phyloP scores from a whole-genome alignment of 352 stramenopile genomes.

The Globisporangium paroecandrum region DNA sequence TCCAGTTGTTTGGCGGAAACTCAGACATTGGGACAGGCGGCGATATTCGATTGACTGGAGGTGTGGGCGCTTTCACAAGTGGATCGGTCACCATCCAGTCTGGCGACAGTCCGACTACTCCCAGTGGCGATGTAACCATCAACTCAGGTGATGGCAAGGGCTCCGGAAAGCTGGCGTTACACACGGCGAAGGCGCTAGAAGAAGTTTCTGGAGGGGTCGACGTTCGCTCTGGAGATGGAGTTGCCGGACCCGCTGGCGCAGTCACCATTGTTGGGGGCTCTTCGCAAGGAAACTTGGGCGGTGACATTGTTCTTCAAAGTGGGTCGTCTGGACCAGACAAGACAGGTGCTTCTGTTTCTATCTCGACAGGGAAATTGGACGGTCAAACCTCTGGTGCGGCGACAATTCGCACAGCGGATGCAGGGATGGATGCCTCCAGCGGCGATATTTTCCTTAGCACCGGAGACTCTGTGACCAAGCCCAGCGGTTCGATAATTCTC shows the following conservation, averaged over 20 bases:
- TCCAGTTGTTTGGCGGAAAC: conserved; percentile 63
- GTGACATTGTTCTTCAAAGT: conserved; percentile 28
- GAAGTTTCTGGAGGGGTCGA: conserved; percentile 36
- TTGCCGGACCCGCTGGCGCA: conserved; percentile 22
- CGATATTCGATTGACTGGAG: conserved; percentile 43
- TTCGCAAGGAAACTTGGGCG: conserved; percentile 30
- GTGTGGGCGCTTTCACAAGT: conserved; percentile 40
- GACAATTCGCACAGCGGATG: conserved; percentile 32
- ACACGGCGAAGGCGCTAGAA: conserved; percentile 24
- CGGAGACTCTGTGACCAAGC: conserved; percentile 34
- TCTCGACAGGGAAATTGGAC: conserved; percentile 41
- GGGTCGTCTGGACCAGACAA: conserved; percentile 34
- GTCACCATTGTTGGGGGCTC: conserved; percentile 34
- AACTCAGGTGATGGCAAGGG: conserved; percentile 16
- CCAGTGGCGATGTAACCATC: conserved; percentile 57
- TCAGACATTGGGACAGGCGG: conserved; percentile 64
- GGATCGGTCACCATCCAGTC: conserved; percentile 48
- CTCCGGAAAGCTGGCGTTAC: conserved; percentile 26
- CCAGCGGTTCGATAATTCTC: conserved; percentile 45
- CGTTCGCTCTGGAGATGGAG: conserved; percentile 38
- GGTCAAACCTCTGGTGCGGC: conserved; percentile 45
- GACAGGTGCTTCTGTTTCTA: conserved; percentile 40
- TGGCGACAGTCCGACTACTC: conserved; percentile 30
- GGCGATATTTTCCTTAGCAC: conserved; percentile 49
- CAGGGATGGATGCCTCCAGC: conserved; percentile 30